These are phyloP conservation scores for Galerina sulciceps DNA, from an alignment of 768 basidiomycete genomes.

Conservation along the genomic window DNA sequence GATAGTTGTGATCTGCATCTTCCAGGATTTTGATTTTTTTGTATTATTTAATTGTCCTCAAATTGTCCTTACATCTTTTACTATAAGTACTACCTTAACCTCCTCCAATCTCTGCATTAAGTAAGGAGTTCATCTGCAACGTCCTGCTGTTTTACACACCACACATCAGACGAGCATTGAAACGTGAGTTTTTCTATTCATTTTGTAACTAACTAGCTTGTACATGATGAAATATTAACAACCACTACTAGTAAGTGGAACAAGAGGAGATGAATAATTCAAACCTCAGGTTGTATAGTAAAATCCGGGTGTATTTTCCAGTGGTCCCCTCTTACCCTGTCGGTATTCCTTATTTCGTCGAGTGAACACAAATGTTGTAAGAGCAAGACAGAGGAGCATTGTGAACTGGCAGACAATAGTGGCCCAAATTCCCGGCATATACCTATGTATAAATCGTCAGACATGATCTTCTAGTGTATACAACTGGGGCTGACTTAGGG, in stretches of 20 bases:
- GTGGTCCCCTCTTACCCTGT: constrained; percentile 30
- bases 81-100: too few relatives aligned
- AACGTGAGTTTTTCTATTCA: too few relatives aligned
- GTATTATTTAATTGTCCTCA: too few relatives aligned
- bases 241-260: background rate
- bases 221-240: too few relatives aligned
- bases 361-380: constrained; percentile 17
- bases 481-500: constrained; percentile 16
- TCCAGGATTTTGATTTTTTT: too few relatives aligned
- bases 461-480: background rate
- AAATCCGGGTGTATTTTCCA: constrained; percentile 38
- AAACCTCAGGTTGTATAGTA: constrained; percentile 34
- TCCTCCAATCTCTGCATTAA: too few relatives aligned
- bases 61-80: too few relatives aligned
- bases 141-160: too few relatives aligned
- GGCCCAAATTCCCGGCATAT: constrained; percentile 25
- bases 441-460: constrained; percentile 5
- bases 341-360: constrained; percentile 19
- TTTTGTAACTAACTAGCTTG: too few relatives aligned
- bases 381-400: constrained; percentile 15
- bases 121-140: too few relatives aligned
- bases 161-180: too few relatives aligned
- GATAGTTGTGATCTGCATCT: too few relatives aligned
- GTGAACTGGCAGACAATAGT: constrained; percentile 21
- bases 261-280: background rate